Base-by-base conservation (phyloP, 2,329 filamentous ascomycete species). In the Colletotrichum sp. region DNA sequence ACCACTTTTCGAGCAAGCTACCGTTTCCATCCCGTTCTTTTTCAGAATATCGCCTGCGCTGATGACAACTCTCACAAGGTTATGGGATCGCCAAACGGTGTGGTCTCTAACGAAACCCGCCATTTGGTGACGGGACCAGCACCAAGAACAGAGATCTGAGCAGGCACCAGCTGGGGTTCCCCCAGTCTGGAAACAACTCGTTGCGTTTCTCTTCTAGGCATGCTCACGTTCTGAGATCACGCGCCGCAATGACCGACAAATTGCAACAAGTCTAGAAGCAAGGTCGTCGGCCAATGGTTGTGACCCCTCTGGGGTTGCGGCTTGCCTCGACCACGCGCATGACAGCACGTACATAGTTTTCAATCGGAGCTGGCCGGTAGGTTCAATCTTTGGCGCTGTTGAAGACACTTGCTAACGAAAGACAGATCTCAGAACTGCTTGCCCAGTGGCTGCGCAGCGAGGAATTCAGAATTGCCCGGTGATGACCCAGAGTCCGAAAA, bases 401-500 rank as follows among this genome's bases (percentile, higher is more conserved):
- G 8, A 52, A 24, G 18, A 71, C 1, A 21, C 59, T 28, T 32
- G 21, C 73, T 68, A n/a, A 60, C 48, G 16, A 21, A n/a, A 21
- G 68, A 36, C 61, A 76, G 75, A 57, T 76, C 21, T 71, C 60
- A 52, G 69, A 60, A 67, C 66, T 69, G 77, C 64, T 28, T 3
- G 67, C 64, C 67, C 55, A 77, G 75, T 68, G 66, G 75, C 69
- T 32, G 64, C 61, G 72, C 52, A 55, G 32, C 57, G 73, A 79
- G 30, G 72, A 74, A 71, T 48, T 48, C 43, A 72, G 61, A 76
- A 77, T 68, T 77, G 80, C 83, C 81, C 82, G 78, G 81, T 85
- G 83, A 85, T 85, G 83, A 85, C 79, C 72, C 69, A 72, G 79
- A 78, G 79, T 81, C 81, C 83, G 82, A 83, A 73, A 85, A 85